A percentile compares a stretch with the other conserved stretches of the same genome.
phyloP scores from a whole-genome alignment of 2,329 filamentous ascomycete species.

The Colletotrichum echinochloae region DNA sequence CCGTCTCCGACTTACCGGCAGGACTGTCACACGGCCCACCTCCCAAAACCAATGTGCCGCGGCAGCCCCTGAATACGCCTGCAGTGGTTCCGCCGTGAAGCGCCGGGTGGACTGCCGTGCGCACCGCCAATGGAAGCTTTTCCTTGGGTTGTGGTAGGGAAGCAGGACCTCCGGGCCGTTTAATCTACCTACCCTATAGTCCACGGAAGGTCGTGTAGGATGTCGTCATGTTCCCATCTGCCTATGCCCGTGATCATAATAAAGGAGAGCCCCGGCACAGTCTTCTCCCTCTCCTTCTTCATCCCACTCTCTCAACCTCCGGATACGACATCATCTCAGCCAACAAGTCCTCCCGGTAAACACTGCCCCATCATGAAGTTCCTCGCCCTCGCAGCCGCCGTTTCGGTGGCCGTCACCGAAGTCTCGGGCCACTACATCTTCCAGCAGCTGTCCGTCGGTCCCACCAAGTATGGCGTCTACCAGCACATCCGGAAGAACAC shows the following conservation, averaged over 20 bases:
- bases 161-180: conserved; percentile 17
- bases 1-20: neutral
- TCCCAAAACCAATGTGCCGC: neutral
- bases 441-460: conserved; percentile 46
- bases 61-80: neutral
- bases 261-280: neutral
- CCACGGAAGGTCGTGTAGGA: neutral
- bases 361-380: conserved; percentile 32
- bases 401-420: conserved; percentile 26
- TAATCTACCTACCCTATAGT: neutral
- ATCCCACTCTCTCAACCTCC: neutral
- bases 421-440: conserved; percentile 48
- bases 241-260: neutral
- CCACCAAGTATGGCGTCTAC: conserved; percentile 45
- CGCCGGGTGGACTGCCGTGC: neutral
- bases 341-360: neutral
- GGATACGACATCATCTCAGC: neutral
- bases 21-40: neutral
- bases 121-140: neutral
- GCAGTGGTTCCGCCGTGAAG: neutral
- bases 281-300: neutral
- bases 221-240: neutral
- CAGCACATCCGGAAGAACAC: conserved; percentile 53
- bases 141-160: neutral
- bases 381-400: conserved; percentile 17